Evolutionary conservation across 176 grass and related monocot genomes (phyloP), one percentile per base, ranked within the genome.

Genomic region (Thinopyrum elongatum): DNA sequence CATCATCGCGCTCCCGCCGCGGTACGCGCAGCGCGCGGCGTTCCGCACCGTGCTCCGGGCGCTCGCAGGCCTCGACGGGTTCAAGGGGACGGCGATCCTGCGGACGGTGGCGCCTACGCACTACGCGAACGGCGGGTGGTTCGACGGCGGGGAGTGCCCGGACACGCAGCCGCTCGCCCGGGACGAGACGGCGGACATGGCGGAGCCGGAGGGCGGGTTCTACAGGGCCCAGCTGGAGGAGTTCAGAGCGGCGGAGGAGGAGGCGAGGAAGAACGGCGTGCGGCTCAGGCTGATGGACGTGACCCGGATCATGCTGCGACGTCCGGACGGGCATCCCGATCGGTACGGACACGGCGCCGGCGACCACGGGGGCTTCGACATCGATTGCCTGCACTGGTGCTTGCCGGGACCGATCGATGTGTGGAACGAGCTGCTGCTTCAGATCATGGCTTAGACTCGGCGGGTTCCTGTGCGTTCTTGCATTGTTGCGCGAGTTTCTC

Each of bases 351-450:
- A 91, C 3, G 87, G 87, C n/a, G 9, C 62, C 46, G 87, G 87
- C 3, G 65, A 88, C 27, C 85, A 80, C 83, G 81, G 66, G 34
- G 91, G 84, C 80, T 90, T 90, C 77, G 62, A 95, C 46, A 81
- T 95, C 71, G 95, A 98, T 41, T 95, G 91, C 80, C 84, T 98
- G 51, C 95, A 95, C 83, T 98, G 95, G 93, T 98, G 95, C 80
- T 77, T 98, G 72, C 95, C 93, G 3, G 93, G 95, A 5, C 89
- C 95, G 0, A 90, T 95, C 27, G 95, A 98, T 36, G 47, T 85
- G 11, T 98, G 95, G 95, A 98, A 98, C 83, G 89, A 95, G 26
- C 87, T 95, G 39, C 89, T 95, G 65, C 60, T 91, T 44, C 46
- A 86, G 3, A 95, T 93, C 51, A 35, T 93, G 1, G 46, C 82